Evolutionary conservation across 2,329 filamentous ascomycete species (phyloP).

Genomic region (Exophiala aquamarina): DNA sequence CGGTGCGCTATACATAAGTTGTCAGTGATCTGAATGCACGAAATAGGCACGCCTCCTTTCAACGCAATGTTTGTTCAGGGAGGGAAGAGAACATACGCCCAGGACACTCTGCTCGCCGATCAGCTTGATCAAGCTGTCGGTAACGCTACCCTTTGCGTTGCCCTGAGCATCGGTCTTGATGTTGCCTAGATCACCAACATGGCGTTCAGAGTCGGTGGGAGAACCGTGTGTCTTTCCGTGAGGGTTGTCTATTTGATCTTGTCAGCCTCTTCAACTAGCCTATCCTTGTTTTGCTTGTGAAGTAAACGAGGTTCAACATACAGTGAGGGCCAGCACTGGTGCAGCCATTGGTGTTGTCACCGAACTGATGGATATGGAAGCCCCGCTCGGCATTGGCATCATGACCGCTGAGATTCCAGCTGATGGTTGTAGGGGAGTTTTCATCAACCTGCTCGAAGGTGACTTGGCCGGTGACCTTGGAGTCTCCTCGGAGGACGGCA

Average conservation of each 20-base stretch:
- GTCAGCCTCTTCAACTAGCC: slow-evolving; percentile 11
- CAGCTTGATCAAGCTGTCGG: slow-evolving; percentile 86
- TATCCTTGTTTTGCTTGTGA: too few species aligned
- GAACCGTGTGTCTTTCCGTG: slow-evolving; percentile 88
- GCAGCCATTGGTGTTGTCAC: slow-evolving; percentile 99
- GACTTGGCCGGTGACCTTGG: slow-evolving; percentile 89
- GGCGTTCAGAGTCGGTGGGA: slow-evolving; percentile 77
- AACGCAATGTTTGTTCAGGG: not conserved
- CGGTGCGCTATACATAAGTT: slow-evolving; percentile 67
- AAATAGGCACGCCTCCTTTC: too few species aligned
- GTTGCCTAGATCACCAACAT: slow-evolving; percentile 98
- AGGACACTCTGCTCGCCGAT: slow-evolving; percentile 94
- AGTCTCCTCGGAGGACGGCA: slow-evolving; percentile 95
- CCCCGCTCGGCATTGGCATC: slow-evolving; percentile 95
- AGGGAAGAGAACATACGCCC: slow-evolving; percentile 61
- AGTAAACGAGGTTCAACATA: slow-evolving; percentile 49
- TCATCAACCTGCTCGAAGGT: slow-evolving; percentile 91
- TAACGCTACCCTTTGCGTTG: slow-evolving; percentile 76
- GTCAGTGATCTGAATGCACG: not conserved
- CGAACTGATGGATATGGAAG: slow-evolving; percentile 98
- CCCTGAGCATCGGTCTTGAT: slow-evolving; percentile 92
- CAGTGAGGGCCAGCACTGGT: slow-evolving; percentile 97
- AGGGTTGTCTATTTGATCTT: slow-evolving; percentile 75
- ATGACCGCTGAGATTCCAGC: slow-evolving; percentile 89
- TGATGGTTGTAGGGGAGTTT: slow-evolving; percentile 77